A percentile compares a stretch with the other conserved stretches of the same genome.
phyloP scores from a whole-genome alignment of 768 basidiomycete genomes.

The Lactarius hengduanensis region DNA sequence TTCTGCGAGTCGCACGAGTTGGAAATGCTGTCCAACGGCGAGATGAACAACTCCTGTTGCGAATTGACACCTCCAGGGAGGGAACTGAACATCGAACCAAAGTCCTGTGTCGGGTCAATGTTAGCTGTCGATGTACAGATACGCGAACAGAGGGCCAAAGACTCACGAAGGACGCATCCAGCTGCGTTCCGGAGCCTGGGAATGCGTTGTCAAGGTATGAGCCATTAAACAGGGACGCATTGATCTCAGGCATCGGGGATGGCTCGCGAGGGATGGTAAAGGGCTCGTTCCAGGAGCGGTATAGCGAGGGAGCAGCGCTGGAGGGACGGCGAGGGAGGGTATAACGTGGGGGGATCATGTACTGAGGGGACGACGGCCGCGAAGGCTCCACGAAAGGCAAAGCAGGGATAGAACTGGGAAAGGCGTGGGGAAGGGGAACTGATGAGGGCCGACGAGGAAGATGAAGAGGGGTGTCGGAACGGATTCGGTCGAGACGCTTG shows the following conservation, averaged over 20 bases:
- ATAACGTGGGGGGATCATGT: constrained; percentile 18
- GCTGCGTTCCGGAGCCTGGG: constrained; percentile 13
- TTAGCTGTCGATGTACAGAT: not conserved
- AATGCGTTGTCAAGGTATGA: constrained; percentile 24
- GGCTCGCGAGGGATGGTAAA: constrained; percentile 22
- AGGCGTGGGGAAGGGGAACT: constrained; percentile 25
- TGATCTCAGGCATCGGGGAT: constrained; percentile 28
- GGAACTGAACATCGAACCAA: constrained; percentile 25
- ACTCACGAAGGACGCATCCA: constrained; percentile 27
- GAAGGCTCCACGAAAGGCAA: constrained; percentile 25
- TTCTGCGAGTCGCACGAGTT: constrained; percentile 6
- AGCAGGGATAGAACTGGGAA: constrained; percentile 26
- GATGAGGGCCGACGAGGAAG: constrained; percentile 29
- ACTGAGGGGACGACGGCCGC: constrained; percentile 20
- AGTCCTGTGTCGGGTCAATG: constrained; percentile 10
- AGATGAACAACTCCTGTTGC: constrained; percentile 24
- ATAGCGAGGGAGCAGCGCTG: constrained; percentile 21
- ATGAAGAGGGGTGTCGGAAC: constrained; percentile 23
- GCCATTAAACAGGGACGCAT: constrained; percentile 22
- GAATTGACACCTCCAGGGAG: constrained; percentile 13
- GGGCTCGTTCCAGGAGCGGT: constrained; percentile 25
- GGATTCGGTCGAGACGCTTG: constrained; percentile 27
- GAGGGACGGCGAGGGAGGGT: constrained; percentile 30
- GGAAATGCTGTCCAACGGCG: constrained; percentile 23
- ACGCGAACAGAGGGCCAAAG: not conserved